phyloP scores from a whole-genome alignment of 2,329 filamentous ascomycete species.

The Grosmannia huntii region DNA sequence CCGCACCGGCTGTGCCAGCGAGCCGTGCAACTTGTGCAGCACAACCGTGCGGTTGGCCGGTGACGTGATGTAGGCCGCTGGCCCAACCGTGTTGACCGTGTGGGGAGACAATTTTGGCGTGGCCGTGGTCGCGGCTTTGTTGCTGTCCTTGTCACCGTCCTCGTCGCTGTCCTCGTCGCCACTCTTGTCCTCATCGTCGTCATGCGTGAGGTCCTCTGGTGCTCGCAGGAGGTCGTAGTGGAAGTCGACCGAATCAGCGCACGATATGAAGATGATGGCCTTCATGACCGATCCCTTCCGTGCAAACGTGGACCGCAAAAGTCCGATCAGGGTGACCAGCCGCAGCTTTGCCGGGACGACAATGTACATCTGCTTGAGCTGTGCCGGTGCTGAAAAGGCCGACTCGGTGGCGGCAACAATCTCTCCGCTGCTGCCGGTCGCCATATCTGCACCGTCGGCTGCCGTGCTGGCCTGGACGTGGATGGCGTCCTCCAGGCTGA shows the following conservation, averaged over 20 bases:
- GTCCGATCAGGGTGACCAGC: conserved; percentile 72
- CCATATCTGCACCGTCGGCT: not conserved
- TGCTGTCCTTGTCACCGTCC: not conserved
- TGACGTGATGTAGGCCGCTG: conserved; percentile 60
- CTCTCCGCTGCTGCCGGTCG: conserved; percentile 21
- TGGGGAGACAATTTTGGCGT: not conserved
- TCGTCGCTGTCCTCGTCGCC: not conserved
- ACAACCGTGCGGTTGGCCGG: conserved; percentile 61
- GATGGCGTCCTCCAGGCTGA: conserved; percentile 84
- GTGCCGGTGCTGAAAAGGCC: conserved; percentile 70
- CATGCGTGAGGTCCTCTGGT: not conserved
- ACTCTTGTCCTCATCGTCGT: not conserved
- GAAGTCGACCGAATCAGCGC: conserved; percentile 93
- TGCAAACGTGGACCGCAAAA: conserved; percentile 78
- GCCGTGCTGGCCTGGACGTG: conserved; percentile 54
- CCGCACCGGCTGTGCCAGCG: conserved; percentile 73
- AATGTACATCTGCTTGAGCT: conserved; percentile 85
- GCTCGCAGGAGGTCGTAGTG: conserved; percentile 72
- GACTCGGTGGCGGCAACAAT: conserved; percentile 31
- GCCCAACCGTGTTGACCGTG: conserved; percentile 41
- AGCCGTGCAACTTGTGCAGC: conserved; percentile 82
- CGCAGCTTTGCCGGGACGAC: conserved; percentile 82
- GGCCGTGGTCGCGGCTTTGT: not conserved
- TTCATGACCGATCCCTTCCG: conserved; percentile 90
- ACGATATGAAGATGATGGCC: conserved; percentile 91